A percentile compares a stretch with the other conserved stretches of the same genome.
These are phyloP conservation scores for Aspergillus fischeri DNA, from an alignment of 2,329 filamentous ascomycete species.

Conservation along the genomic window DNA sequence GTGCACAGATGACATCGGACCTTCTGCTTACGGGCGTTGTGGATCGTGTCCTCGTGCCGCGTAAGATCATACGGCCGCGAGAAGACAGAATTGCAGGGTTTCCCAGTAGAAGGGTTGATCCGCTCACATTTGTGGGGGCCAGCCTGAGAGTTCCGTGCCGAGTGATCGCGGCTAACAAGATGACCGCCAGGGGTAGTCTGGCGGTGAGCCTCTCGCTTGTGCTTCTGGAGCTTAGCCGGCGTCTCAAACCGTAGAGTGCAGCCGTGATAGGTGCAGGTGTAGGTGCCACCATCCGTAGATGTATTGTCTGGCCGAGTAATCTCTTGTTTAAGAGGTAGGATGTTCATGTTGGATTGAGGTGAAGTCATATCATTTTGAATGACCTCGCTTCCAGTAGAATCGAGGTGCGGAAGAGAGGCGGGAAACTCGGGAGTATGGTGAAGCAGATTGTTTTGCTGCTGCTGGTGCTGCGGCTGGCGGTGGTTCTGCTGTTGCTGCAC, in stretches of 20 bases:
- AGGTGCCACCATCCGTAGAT: slow-evolving; percentile 76
- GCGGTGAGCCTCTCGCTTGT: slow-evolving; percentile 90
- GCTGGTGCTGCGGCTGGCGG: slow-evolving; percentile 22
- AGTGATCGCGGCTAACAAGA: slow-evolving; percentile 35
- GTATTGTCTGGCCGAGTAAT: slow-evolving; percentile 58
- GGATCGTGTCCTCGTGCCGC: slow-evolving; percentile 93
- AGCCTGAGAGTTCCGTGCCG: slow-evolving; percentile 75
- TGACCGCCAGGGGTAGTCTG: slow-evolving; percentile 58
- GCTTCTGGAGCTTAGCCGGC: slow-evolving; percentile 80
- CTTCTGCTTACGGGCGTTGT: slow-evolving; percentile 91
- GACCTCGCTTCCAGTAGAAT: slow-evolving; percentile 55
- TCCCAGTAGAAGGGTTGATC: slow-evolving; percentile 90
- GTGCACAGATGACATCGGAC: slow-evolving; percentile 89
- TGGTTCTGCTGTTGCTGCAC: slow-evolving; percentile 23
- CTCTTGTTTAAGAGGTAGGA: slow-evolving; percentile 31
- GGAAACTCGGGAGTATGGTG: slow-evolving; percentile 55
- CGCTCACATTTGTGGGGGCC: slow-evolving; percentile 91
- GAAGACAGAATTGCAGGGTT: slow-evolving; percentile 91
- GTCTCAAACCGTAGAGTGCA: slow-evolving; percentile 86
- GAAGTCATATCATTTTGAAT: slow-evolving; percentile 31
- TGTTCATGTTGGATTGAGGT: slow-evolving; percentile 31
- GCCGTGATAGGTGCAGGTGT: slow-evolving; percentile 93
- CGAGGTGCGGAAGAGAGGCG: slow-evolving; percentile 57
- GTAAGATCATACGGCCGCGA: slow-evolving; percentile 95
- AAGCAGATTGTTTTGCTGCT: slow-evolving; percentile 26